Conservation (phyloP, 1,284 basidiomycete species). For the Hemileia vastatrix region DNA sequence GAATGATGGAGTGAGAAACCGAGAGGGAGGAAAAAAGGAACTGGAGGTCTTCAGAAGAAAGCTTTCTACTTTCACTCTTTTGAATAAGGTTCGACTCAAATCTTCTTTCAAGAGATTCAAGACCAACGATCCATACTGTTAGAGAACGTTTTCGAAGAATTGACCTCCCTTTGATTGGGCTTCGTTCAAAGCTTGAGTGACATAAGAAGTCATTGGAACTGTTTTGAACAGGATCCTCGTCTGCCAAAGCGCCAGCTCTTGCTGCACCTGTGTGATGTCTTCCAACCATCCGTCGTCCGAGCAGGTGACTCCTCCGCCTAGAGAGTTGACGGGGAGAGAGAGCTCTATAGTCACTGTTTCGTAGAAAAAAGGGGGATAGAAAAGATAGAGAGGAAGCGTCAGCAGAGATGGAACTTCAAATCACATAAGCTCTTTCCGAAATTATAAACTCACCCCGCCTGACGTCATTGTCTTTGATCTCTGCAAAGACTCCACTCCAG, state of each 20-base stretch:
- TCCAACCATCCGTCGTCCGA: constrained; percentile 32
- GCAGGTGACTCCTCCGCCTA: constrained; percentile 26
- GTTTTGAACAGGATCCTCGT: constrained; percentile 29
- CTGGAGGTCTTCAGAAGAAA: too few species aligned
- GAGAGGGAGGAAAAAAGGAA: too few species aligned
- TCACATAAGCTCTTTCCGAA: neutral
- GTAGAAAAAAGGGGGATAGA: neutral
- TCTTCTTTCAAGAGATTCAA: too few species aligned
- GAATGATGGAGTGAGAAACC: too few species aligned
- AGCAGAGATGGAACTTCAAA: constrained; percentile 1
- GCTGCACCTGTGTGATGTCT: constrained; percentile 34
- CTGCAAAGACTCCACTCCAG: constrained; percentile 38
- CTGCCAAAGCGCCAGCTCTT: constrained; percentile 26
- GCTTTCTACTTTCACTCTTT: too few species aligned
- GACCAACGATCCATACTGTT: too few species aligned
- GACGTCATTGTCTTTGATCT: constrained; percentile 27
- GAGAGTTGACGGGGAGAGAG: constrained; percentile 29
- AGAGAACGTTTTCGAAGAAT: too few species aligned
- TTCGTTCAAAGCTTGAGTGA: constrained; percentile 28
- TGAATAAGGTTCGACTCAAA: too few species aligned
- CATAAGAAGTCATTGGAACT: constrained; percentile 26
- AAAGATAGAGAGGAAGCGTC: constrained; percentile 1
- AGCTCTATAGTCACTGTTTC: constrained; percentile 5
- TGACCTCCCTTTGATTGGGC: constrained; percentile 26
- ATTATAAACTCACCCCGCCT: neutral